A percentile compares a stretch with the other conserved stretches of the same genome.
phyloP scores from a whole-genome alignment of 106 monocot species.

The Ottelia alismoides region DNA sequence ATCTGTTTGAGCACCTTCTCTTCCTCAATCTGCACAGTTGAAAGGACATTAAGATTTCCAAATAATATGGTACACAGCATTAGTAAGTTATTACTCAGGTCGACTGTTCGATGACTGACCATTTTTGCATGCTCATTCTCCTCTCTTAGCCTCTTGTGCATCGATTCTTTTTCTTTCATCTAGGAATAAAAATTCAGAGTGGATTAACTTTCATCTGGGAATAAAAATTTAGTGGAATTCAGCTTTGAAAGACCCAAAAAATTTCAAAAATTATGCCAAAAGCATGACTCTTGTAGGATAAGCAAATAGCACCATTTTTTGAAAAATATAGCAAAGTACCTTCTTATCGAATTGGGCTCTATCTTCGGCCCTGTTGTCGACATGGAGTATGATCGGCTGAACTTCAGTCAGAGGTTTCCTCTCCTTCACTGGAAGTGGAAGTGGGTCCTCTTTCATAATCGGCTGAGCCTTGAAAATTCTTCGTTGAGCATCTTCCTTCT shows the following conservation, averaged over 20 bases:
- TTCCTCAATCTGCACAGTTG: conserved; percentile 57
- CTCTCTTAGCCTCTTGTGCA: conserved; percentile 75
- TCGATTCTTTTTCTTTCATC: conserved; percentile 75
- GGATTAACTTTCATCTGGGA: too few species aligned
- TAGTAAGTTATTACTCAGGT: not conserved
- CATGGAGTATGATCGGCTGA: conserved; percentile 63
- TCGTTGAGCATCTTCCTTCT: conserved; percentile 57
- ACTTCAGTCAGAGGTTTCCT: conserved; percentile 86
- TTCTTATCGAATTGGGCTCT: conserved; percentile 88
- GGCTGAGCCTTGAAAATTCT: conserved; percentile 78
- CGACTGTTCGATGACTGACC: conserved; percentile 25
- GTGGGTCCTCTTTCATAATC: conserved; percentile 51
- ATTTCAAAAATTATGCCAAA: not conserved
- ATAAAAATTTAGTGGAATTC: not conserved
- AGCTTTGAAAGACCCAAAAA: not conserved
- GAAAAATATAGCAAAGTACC: conserved; percentile 17
- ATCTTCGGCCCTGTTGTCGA: conserved; percentile 62
- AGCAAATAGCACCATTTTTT: not conserved
- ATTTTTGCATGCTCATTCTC: conserved; percentile 52
- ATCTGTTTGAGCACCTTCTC: conserved; percentile 80
- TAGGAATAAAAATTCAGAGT: conserved; percentile 13
- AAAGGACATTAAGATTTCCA: not conserved
- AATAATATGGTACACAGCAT: not conserved
- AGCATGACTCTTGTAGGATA: too few species aligned
- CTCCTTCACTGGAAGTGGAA: conserved; percentile 67